Conservation (phyloP, 2,329 filamentous ascomycete genomes). For the Trichoderma sp. region DNA sequence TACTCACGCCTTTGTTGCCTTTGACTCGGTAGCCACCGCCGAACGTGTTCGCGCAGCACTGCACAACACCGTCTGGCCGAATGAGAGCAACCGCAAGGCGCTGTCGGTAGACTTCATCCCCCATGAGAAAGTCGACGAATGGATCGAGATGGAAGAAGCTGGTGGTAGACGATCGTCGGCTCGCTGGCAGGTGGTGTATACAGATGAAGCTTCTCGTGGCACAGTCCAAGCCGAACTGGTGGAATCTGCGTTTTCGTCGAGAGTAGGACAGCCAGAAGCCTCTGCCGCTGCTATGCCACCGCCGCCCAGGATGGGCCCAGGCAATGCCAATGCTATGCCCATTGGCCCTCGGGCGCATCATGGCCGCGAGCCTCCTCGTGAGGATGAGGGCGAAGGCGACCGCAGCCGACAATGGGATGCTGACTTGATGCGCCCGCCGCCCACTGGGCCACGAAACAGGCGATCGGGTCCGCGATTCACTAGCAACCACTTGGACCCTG, state of each 20-base stretch:
- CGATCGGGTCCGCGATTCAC: conserved; percentile 31
- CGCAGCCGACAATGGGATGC: neutral
- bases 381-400: conserved; percentile 13
- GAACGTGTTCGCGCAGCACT: conserved; percentile 71
- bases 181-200: conserved; percentile 73
- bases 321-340: conserved; percentile 35
- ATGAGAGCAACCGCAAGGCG: conserved; percentile 77
- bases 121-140: conserved; percentile 65
- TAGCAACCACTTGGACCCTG: conserved; percentile 23
- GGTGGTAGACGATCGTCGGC: conserved; percentile 40
- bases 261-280: conserved; percentile 20
- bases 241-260: conserved; percentile 30
- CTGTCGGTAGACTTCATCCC: conserved; percentile 91
- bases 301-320: conserved; percentile 22
- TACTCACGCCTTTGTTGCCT: conserved; percentile 80
- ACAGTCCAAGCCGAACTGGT: conserved; percentile 52
- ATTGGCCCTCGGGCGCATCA: conserved; percentile 35
- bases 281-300: conserved; percentile 15
- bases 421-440: conserved; percentile 21
- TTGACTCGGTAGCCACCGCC: conserved; percentile 66
- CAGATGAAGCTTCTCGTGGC: conserved; percentile 50
- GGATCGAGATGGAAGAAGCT: conserved; percentile 68
- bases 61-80: conserved; percentile 79
- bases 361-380: conserved; percentile 7
- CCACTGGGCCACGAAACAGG: conserved; percentile 40